phyloP scores from a whole-genome alignment of 192 early-diverging fungal species.

The Backusella liffmaniae region DNA sequence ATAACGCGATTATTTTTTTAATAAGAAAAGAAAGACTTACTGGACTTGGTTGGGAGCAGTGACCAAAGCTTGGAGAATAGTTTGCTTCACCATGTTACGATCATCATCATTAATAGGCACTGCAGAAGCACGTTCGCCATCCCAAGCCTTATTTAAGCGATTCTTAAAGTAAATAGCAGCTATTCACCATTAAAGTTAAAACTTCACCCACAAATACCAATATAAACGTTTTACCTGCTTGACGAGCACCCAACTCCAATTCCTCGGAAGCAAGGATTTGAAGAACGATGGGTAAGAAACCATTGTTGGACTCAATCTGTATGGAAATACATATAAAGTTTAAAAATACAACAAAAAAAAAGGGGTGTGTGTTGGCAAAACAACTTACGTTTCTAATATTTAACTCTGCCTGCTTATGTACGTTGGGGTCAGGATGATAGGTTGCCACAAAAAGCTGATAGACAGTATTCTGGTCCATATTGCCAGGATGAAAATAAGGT shows the following conservation, averaged over 20 bases:
- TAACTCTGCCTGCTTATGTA: slow-evolving; percentile 81
- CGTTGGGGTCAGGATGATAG: slow-evolving; percentile 71
- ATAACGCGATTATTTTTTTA: background rate
- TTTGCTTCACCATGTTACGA: slow-evolving; percentile 61
- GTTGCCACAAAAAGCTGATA: slow-evolving; percentile 78
- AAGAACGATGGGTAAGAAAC: slow-evolving; percentile 50
- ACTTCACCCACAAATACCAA: background rate
- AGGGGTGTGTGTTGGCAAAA: background rate
- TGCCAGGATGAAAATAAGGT: background rate
- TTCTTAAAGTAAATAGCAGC: slow-evolving; percentile 92
- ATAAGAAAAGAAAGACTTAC: slow-evolving; percentile 37
- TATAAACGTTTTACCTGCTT: slow-evolving; percentile 46
- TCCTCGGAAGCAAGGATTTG: slow-evolving; percentile 59
- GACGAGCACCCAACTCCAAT: slow-evolving; percentile 50
- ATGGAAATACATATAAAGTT: background rate
- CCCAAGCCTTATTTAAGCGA: slow-evolving; percentile 71
- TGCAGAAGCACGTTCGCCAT: slow-evolving; percentile 32
- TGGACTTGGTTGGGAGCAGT: slow-evolving; percentile 70
- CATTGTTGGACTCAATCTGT: slow-evolving; percentile 44
- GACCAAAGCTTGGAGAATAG: slow-evolving; percentile 76
- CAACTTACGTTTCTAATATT: slow-evolving; percentile 67
- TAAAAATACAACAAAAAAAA: slow-evolving; percentile 15
- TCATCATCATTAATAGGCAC: slow-evolving; percentile 66
- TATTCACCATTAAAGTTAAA: slow-evolving; percentile 27
- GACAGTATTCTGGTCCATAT: slow-evolving; percentile 59